Conservation (phyloP, 2,329 filamentous ascomycete species). For the Diplodia seriata region DNA sequence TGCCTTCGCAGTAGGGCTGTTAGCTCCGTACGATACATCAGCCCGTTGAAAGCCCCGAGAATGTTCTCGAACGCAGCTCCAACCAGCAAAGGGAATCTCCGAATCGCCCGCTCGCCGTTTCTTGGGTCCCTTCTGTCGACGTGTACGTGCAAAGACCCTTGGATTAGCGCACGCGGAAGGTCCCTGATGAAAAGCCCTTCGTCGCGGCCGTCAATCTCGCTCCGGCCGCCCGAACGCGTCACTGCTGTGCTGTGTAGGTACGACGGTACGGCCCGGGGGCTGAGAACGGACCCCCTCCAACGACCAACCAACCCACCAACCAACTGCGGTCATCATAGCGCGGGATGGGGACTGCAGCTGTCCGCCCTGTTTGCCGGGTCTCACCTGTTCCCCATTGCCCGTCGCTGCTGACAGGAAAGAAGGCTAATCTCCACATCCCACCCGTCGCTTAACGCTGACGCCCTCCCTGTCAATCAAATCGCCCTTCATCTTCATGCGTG, state of each 20-base stretch:
- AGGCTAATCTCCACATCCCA: background rate
- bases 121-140: background rate
- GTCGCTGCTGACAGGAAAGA: background rate
- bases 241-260: background rate
- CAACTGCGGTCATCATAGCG: background rate
- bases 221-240: conserved; percentile 3
- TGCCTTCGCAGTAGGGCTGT: background rate
- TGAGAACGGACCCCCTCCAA: background rate
- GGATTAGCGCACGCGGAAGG: background rate
- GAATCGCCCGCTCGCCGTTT: background rate
- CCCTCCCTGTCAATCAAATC: background rate
- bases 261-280: background rate
- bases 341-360: background rate
- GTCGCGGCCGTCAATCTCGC: background rate
- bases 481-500: background rate
- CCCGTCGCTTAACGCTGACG: background rate
- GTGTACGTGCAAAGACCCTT: background rate
- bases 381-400: background rate
- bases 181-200: background rate
- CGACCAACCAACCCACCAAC: background rate
- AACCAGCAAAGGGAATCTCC: background rate
- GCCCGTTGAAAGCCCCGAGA: background rate
- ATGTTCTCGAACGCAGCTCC: background rate
- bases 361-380: background rate
- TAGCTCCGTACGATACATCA: background rate